A percentile compares a stretch with the other conserved stretches of the same genome.
Conservation (phyloP, 495 filamentous ascomycete genomes). For the Penicillium coffeae region DNA sequence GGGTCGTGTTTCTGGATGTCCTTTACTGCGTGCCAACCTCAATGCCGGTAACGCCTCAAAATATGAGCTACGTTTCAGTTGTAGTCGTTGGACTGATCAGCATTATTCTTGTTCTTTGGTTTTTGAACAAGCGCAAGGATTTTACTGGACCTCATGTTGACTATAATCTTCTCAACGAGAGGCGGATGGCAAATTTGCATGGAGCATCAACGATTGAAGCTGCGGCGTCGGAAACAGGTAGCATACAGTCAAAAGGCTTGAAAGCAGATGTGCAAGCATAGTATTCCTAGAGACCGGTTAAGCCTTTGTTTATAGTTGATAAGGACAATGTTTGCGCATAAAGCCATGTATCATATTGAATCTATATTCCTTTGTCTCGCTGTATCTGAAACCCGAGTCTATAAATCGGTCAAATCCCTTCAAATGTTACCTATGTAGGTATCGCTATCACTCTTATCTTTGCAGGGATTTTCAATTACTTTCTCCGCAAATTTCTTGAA, state of each 20-base stretch:
- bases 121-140: not conserved
- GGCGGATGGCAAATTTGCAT: not conserved
- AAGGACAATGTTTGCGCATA: too few species aligned
- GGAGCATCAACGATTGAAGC: not conserved
- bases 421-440: too few species aligned
- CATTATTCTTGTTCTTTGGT: slow-evolving; percentile 1
- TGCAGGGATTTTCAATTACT: too few species aligned
- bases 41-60: slow-evolving; percentile 5
- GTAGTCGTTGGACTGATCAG: slow-evolving; percentile 3
- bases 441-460: too few species aligned
- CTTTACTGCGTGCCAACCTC: slow-evolving; percentile 7
- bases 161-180: not conserved
- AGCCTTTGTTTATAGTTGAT: not conserved
- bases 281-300: not conserved
- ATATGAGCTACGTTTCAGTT: slow-evolving; percentile 14
- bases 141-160: not conserved
- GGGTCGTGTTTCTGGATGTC: slow-evolving; percentile 8
- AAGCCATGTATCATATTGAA: too few species aligned
- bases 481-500: too few species aligned
- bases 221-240: not conserved
- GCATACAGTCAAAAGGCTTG: not conserved
- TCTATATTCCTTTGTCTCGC: too few species aligned
- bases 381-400: too few species aligned
- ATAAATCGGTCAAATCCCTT: too few species aligned
- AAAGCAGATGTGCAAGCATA: not conserved